Base-by-base conservation (phyloP, 129 eudicot species). In the Helianthus tuberosus region DNA sequence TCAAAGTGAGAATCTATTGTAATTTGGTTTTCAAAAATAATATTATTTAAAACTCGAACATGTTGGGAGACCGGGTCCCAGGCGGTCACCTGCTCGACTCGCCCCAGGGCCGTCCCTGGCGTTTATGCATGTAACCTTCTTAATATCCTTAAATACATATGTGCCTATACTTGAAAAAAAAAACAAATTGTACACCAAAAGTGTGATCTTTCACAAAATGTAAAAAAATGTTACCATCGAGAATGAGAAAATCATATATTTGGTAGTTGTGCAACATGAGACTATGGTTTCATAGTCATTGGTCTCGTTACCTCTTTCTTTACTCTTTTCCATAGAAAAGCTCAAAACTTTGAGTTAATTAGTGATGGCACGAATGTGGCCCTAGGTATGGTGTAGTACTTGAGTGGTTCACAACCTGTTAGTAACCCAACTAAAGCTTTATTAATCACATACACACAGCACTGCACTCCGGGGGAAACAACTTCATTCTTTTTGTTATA, bases 361-460 rank as follows among this genome's bases (percentile, higher is more conserved):
- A 63, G 58, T 78, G 60, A 60, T 78, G 72, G 20, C 35, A 63
- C 53, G 50, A 47, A 70, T 60, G 82, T 71, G 82, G 71, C 65
- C 81, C 81, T 77, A 23, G 27, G 65, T 23, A 48, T 61, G 76
- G 35, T 61, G 66, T 60, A 61, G 29, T 64, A 20, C 23, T 62
- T 64, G 20, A 77, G 82, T 77, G 77, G 82, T 70, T 78, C 74
- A 81, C 79, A 85, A 71, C 79, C 89, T 85, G 89, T 77, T 80
- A 68, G 71, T 53, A 73, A 74, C 75, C 86, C 78, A 81, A 74
- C 77, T 51, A 5, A 72, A 64, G 12, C 43, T 55, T 76, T 57
- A 55, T 57, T 44, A 15, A 52, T 75, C 49, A 67, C 61, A 55
- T 54, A 68, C 69, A 52, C 39, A 72, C 76, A 14, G 35, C 47